Percentiles rank a stretch among this genome's conserved stretches.
These are phyloP conservation scores for Neurospora tetraspora DNA, from an alignment of 495 filamentous ascomycete species.

Conservation along the genomic window DNA sequence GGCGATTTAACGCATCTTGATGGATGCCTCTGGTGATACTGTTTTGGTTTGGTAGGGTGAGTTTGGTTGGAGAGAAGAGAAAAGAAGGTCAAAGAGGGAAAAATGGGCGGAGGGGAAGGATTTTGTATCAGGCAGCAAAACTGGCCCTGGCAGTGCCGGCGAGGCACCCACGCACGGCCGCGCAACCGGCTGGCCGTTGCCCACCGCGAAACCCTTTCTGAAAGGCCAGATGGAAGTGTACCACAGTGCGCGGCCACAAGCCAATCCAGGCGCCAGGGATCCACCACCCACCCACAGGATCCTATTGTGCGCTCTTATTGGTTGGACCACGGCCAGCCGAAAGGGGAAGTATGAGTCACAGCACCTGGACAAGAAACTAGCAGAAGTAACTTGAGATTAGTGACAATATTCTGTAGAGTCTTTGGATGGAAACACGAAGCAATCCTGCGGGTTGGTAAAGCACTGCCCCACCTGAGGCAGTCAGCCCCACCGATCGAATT, in stretches of 20 bases:
- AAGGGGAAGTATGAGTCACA: constrained; percentile 25
- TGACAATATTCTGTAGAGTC: neutral
- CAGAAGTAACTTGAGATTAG: too few relatives aligned
- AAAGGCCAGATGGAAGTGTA: neutral
- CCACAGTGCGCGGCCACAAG: neutral
- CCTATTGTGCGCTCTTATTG: constrained; percentile 6
- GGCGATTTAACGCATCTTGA: constrained; percentile 31
- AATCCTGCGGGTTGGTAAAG: neutral
- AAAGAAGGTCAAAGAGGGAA: constrained; percentile 8
- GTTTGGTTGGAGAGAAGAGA: constrained; percentile 20
- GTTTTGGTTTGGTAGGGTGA: neutral
- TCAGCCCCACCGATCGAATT: neutral
- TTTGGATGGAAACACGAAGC: neutral
- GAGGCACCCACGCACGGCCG: neutral
- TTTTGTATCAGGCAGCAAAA: constrained; percentile 32
- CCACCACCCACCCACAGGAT: neutral
- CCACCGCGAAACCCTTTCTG: neutral
- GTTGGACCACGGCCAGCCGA: constrained; percentile 14
- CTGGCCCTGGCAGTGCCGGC: neutral
- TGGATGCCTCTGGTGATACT: constrained; percentile 17
- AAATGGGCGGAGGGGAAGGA: constrained; percentile 12
- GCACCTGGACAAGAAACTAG: neutral
- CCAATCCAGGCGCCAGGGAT: neutral
- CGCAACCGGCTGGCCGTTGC: neutral
- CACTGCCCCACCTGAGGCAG: constrained; percentile 3